Base-by-base conservation (phyloP, 2,329 filamentous ascomycete species). In the Diplodia sapinea region DNA sequence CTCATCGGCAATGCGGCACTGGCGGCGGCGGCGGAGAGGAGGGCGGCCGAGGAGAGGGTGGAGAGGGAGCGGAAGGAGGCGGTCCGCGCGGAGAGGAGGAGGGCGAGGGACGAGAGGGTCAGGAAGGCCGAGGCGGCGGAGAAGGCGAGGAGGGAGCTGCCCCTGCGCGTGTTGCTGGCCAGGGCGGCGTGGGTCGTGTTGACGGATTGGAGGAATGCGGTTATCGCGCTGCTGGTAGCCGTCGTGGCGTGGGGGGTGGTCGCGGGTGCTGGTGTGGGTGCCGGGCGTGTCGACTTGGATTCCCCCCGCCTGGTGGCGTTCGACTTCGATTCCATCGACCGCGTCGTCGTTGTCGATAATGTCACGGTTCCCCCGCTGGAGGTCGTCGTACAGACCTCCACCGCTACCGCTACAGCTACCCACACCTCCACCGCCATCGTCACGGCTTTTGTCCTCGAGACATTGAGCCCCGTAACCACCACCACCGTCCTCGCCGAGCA, bases 111-210 rank as follows among this genome's bases (percentile, higher is more conserved):
- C 12, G 51, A 66, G 38, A 31, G 20, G 23, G 52, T 11, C 12
- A 38, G 15, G n/a, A 31, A 20, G 51, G 26, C 9, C 26, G 49
- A 20, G 12, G 40, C 49, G 31, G 36, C 20, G 40, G n/a, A 15
- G 38, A 29, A 17, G 17, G 63, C 52, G 38, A n/a, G 15, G 38
- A 50, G 31, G 50, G 78, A 86, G 15, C 78, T 85, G 23, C 82
- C 82, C 9, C 74, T 86, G 0, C 76, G 77, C 11, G 79, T 80
- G 1, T 74, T 86, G 17, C 66, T 85, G 31, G 72, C 78, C 52
- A 84, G 84, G 70, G 85, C 84, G 68, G 67, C 86, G n/a, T 78
- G 78, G 29, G 75, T 84, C 1, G 72, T 85, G 40, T 77, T 81
- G 2, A 78, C 79, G 61, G 85, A 87, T 70, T 76, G 78, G 31